A percentile compares a stretch with the other conserved stretches of the same genome.
These are phyloP conservation scores for Daldinia grandis DNA, from an alignment of 495 filamentous ascomycete species.

Conservation along the genomic window DNA sequence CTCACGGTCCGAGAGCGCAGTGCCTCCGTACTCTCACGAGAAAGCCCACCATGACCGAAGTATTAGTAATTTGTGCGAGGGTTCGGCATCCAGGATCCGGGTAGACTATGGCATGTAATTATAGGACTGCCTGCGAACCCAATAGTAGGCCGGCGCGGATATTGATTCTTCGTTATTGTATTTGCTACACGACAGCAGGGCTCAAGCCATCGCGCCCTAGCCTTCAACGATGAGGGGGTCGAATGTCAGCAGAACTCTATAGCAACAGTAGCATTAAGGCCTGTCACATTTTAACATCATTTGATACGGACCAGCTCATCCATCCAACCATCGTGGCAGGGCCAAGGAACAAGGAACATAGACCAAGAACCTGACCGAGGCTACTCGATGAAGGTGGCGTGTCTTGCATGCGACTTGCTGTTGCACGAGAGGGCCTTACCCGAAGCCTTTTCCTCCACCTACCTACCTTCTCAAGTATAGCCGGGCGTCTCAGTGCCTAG, in stretches of 20 bases:
- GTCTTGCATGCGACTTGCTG: constrained; percentile 35
- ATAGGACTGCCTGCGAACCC: not conserved
- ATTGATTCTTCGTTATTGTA: constrained; percentile 6
- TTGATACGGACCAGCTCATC: constrained; percentile 29
- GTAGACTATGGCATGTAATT: not conserved
- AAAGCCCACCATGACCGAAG: not conserved
- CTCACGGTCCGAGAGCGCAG: not conserved
- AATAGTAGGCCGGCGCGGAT: not conserved
- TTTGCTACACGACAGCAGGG: constrained; percentile 23
- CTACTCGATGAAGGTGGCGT: constrained; percentile 37
- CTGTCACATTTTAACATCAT: constrained; percentile 34
- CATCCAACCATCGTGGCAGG: constrained; percentile 23
- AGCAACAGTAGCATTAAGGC: constrained; percentile 29
- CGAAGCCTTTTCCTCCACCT: constrained; percentile 37
- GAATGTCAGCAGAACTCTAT: constrained; percentile 18
- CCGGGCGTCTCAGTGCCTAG: constrained; percentile 26
- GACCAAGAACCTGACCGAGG: constrained; percentile 37
- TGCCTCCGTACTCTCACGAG: not conserved
- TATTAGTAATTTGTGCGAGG: constrained; percentile 7
- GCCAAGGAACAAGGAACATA: constrained; percentile 19
- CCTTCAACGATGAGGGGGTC: constrained; percentile 9
- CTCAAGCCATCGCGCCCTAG: constrained; percentile 26
- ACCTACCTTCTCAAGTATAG: constrained; percentile 27
- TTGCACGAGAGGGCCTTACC: constrained; percentile 40
- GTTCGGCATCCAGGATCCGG: constrained; percentile 1